Conservation (phyloP, 192 early-diverging fungal species). For the Coemansia sp. region DNA sequence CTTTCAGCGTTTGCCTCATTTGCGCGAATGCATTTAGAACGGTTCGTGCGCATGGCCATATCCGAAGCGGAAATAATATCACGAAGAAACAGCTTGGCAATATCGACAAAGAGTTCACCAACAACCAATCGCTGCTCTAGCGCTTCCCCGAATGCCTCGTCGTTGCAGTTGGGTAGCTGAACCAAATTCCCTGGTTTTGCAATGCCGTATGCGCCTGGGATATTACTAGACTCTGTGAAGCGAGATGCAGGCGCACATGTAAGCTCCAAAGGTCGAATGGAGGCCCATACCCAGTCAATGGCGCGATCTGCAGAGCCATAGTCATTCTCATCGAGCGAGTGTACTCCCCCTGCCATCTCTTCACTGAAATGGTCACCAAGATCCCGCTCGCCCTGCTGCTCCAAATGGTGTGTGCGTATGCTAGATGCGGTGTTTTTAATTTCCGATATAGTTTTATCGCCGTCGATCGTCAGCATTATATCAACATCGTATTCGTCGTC, state of each 20-base stretch:
- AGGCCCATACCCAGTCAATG: constrained; percentile 52
- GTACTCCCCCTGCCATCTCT: not conserved
- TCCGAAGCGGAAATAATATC: constrained; percentile 39
- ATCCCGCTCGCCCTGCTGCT: constrained; percentile 11
- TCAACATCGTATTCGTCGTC: constrained; percentile 27
- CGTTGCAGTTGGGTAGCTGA: constrained; percentile 35
- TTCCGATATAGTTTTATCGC: not conserved
- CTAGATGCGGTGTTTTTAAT: constrained; percentile 12
- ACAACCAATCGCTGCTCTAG: constrained; percentile 49
- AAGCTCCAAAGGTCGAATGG: constrained; percentile 46
- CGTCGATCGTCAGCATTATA: constrained; percentile 23
- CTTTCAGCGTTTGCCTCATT: not conserved
- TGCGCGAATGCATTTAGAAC: constrained; percentile 6
- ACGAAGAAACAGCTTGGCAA: constrained; percentile 46
- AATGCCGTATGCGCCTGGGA: not conserved
- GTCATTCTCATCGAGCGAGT: not conserved
- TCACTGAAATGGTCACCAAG: constrained; percentile 1
- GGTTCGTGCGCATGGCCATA: constrained; percentile 33
- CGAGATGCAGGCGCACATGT: constrained; percentile 43
- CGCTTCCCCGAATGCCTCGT: constrained; percentile 33
- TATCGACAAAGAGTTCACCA: constrained; percentile 38
- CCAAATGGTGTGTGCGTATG: constrained; percentile 24
- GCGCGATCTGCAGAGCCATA: constrained; percentile 11
- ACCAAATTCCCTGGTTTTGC: constrained; percentile 1
- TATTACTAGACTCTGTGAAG: constrained; percentile 14